Evolutionary conservation across 2,329 filamentous ascomycete species (phyloP).

Genomic region (Ampelomyces quisqualis): DNA sequence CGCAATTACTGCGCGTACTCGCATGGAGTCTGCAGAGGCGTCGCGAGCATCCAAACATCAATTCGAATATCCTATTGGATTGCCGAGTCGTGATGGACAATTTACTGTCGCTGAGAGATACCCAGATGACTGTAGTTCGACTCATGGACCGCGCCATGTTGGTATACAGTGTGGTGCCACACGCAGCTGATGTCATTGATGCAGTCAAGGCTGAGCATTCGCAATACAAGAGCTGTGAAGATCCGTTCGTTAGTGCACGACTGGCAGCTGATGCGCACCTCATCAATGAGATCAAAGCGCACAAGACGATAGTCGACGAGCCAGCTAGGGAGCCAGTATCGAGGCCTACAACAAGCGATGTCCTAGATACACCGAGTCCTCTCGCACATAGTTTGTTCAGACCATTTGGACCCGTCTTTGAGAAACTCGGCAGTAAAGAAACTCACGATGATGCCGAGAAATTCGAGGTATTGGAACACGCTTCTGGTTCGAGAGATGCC

Average conservation of each 20-base stretch:
- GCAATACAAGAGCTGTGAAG: constrained; percentile 1
- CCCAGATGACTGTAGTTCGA: constrained; percentile 29
- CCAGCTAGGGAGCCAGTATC: constrained; percentile 29
- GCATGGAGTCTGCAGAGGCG: constrained; percentile 32
- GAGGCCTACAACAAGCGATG: constrained; percentile 12
- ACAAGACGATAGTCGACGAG: constrained; percentile 31
- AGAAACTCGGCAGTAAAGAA: constrained; percentile 25
- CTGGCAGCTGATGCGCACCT: constrained; percentile 25
- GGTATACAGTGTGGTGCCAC: constrained; percentile 19
- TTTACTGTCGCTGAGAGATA: constrained; percentile 32
- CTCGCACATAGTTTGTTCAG: constrained; percentile 36
- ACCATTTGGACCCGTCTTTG: constrained; percentile 31
- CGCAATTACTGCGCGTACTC: constrained; percentile 30
- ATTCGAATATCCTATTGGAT: constrained; percentile 11
- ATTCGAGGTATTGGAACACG: too few species aligned
- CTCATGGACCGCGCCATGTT: constrained; percentile 29
- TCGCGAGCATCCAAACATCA: constrained; percentile 23
- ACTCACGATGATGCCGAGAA: constrained; percentile 9
- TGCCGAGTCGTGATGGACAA: constrained; percentile 27
- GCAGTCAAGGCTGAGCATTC: background rate
- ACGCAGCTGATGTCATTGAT: constrained; percentile 9
- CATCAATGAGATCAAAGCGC: constrained; percentile 29
- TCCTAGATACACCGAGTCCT: constrained; percentile 24
- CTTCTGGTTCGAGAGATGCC: too few species aligned
- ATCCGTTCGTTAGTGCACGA: constrained; percentile 8